Evolutionary conservation across 305 asterid species (phyloP), one percentile per base, ranked within the genome.

Genomic region (Fraxinus dipetala): DNA sequence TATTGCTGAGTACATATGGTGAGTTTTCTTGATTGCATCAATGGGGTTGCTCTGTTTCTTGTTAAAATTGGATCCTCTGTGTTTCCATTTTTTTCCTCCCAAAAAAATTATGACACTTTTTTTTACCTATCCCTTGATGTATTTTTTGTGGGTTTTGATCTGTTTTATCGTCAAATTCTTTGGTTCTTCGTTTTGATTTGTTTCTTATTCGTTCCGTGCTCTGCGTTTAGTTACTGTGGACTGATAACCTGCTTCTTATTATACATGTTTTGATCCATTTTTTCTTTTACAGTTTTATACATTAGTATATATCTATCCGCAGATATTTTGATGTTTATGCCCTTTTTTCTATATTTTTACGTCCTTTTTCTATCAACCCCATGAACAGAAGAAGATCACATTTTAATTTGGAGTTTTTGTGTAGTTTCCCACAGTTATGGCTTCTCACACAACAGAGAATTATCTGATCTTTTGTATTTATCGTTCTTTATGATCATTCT

Each of bases 1-100:
- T 78, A 90, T 90, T 56, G 93, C 89, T 7, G 93, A 90, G 85
- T 90, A 90, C 78, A 87, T 90, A 16, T 90, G 93, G 93, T 90
- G 76, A 79, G 87, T 63, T 78, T 78, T 73, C 30, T 59, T 2
- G 22, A 18, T 81, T 28, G 16, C 18, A 14, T 56, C 40, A 0
- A n/a, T 16, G 6, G 67, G 22, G 30, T 34, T 85, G 78, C 76
- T 78, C 79, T 81, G 72, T 56, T 77, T 80, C 43, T 48, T 75
- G 38, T 61, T 75, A 4, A 0, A 78, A 18, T 61, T 35, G 61
- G 26, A 72, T 24, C 59, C 79, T 14, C 48, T 3, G 67, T 36
- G 74, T 78, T 31, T 22, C 6, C 6, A 0, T 22, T 78, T 63
- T 20, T 36, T 18, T n/a, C n/a, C 40, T 20, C 14, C 26, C 63